These are phyloP conservation scores for Podaxis mareebaensis DNA, from an alignment of 768 basidiomycete genomes.

Conservation along the genomic window DNA sequence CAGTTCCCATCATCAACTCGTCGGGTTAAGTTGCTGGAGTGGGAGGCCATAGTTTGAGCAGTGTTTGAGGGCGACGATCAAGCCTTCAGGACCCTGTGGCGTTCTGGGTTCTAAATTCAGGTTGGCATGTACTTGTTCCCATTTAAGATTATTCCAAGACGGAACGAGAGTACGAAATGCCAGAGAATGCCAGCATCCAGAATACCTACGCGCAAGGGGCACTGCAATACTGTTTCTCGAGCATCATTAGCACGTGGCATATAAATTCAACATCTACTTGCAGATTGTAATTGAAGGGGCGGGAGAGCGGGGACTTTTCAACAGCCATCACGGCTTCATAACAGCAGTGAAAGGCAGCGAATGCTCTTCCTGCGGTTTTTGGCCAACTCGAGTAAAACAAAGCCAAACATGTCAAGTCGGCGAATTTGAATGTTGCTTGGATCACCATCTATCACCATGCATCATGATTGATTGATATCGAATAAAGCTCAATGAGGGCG, in stretches of 20 bases:
- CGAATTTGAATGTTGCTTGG: too few relatives aligned
- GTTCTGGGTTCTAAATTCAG: not conserved
- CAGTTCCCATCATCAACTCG: not conserved
- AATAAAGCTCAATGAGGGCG: not conserved
- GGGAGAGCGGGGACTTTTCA: not conserved
- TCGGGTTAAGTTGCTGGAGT: not conserved
- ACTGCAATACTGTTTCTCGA: not conserved
- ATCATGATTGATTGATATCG: too few relatives aligned
- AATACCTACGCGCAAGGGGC: not conserved
- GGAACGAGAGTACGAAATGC: conserved; percentile 3
- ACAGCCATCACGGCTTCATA: not conserved
- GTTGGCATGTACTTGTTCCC: not conserved
- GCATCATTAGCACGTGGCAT: not conserved
- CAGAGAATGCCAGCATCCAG: not conserved
- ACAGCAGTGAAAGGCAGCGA: not conserved
- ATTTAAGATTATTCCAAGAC: conserved; percentile 5
- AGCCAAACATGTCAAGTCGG: too few relatives aligned
- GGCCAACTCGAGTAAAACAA: too few relatives aligned
- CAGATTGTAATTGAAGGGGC: not conserved
- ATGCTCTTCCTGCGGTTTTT: too few relatives aligned
- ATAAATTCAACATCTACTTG: not conserved
- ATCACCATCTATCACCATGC: too few relatives aligned
- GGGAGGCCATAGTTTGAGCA: not conserved
- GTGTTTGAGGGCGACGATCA: not conserved
- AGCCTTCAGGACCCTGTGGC: not conserved